Conservation (phyloP, 768 basidiomycete genomes). For the Boletus fagicola region DNA sequence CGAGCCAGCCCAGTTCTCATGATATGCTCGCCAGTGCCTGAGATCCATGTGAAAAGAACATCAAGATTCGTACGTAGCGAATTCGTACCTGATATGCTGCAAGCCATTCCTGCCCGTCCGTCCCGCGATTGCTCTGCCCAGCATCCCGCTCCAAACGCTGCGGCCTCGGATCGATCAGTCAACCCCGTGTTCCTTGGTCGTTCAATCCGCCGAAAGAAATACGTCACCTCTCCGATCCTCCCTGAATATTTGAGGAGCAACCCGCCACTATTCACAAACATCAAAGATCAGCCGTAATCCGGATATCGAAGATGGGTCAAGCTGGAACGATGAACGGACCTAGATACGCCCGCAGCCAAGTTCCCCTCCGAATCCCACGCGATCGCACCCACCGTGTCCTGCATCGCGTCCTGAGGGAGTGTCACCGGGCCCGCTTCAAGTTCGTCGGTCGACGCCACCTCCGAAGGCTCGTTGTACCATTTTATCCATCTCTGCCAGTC, state of each 20-base stretch:
- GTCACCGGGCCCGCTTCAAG: background rate
- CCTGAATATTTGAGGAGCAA: constrained; percentile 75
- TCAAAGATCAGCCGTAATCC: background rate
- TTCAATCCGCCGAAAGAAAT: background rate
- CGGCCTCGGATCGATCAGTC: constrained; percentile 46
- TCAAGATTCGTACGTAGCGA: background rate
- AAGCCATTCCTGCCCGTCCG: constrained; percentile 46
- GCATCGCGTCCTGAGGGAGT: constrained; percentile 38
- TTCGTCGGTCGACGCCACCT: constrained; percentile 8
- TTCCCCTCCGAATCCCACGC: constrained; percentile 46
- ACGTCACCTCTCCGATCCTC: constrained; percentile 67
- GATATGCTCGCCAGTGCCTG: constrained; percentile 75
- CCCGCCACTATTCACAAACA: constrained; percentile 56
- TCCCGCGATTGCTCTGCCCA: constrained; percentile 52
- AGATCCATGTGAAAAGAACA: background rate
- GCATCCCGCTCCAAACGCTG: constrained; percentile 71
- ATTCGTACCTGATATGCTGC: constrained; percentile 58
- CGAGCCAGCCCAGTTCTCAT: constrained; percentile 55
- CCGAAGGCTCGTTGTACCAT: constrained; percentile 33
- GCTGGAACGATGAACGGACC: constrained; percentile 36
- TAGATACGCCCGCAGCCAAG: constrained; percentile 74
- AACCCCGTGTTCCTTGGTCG: background rate
- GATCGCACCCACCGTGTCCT: constrained; percentile 85
- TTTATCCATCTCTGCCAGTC: constrained; percentile 65
- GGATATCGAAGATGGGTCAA: background rate